phyloP scores from a whole-genome alignment of 305 asterid genomes.

The Fraxinus angustifolia region DNA sequence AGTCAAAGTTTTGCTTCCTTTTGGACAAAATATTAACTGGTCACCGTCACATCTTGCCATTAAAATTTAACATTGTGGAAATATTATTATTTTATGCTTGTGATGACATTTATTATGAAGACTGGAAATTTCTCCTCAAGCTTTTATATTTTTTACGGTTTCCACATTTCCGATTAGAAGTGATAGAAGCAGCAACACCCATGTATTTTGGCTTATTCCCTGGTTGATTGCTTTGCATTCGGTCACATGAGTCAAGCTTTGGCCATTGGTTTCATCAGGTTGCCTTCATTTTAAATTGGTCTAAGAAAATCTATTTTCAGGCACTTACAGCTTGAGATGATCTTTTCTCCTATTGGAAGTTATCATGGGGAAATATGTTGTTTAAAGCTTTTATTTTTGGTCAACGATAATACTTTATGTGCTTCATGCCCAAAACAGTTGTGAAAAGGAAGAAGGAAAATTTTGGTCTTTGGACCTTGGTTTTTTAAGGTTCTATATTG shows the following conservation, averaged over 20 bases:
- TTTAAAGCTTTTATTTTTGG: background rate
- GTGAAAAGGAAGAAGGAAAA: slow-evolving; percentile 2
- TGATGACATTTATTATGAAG: background rate
- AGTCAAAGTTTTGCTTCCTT: background rate
- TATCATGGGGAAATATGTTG: background rate
- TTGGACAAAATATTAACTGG: background rate
- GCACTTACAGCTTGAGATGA: background rate
- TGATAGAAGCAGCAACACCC: background rate
- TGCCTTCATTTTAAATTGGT: background rate
- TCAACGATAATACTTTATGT: background rate
- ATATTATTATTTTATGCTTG: background rate
- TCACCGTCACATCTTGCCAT: background rate
- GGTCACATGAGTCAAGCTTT: background rate
- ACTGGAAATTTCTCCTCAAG: background rate
- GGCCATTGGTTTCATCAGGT: background rate
- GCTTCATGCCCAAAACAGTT: slow-evolving; percentile 2
- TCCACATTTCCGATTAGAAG: background rate
- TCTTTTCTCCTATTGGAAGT: slow-evolving; percentile 8
- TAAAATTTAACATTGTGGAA: background rate
- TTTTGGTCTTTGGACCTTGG: background rate
- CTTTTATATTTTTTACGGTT: background rate
- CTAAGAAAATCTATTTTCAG: background rate
- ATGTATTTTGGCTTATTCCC: background rate
- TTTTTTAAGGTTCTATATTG: background rate
- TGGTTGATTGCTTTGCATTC: background rate